phyloP scores from a whole-genome alignment of 768 basidiomycete genomes.

The Porphyrellus cyaneotinctus region DNA sequence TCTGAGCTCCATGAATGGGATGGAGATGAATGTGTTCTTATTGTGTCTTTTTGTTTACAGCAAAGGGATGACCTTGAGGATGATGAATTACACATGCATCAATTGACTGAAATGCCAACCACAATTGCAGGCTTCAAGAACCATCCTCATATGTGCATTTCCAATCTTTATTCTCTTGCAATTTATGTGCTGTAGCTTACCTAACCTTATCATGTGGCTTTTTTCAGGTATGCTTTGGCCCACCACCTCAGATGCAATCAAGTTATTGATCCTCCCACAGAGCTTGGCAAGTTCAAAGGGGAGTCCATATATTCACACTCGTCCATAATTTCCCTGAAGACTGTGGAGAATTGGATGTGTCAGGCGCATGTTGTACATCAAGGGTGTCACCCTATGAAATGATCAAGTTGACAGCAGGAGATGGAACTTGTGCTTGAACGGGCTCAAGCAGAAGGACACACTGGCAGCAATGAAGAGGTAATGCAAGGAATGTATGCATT shows the following conservation, averaged over 20 bases:
- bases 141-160: conserved; percentile 62
- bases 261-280: conserved; percentile 71
- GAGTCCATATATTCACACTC: conserved; percentile 87
- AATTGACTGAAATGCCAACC: conserved; percentile 89
- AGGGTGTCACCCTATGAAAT: conserved; percentile 80
- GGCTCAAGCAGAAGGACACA: conserved; percentile 34
- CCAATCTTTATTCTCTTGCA: conserved; percentile 22
- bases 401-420: conserved; percentile 69
- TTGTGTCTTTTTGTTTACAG: conserved; percentile 37
- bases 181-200: conserved; percentile 1
- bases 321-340: conserved; percentile 81
- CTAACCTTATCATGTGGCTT: conserved; percentile 1
- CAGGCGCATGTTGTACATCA: conserved; percentile 68
- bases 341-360: conserved; percentile 93
- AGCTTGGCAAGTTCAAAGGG: conserved; percentile 88
- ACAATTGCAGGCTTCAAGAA: conserved; percentile 91
- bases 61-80: conserved; percentile 92
- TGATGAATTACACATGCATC: conserved; percentile 73
- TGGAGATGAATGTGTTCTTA: conserved; percentile 19
- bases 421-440: conserved; percentile 53
- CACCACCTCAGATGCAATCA: conserved; percentile 88
- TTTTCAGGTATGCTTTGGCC: conserved; percentile 68
- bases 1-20: conserved; percentile 13
- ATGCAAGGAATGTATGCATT: conserved; percentile 87
- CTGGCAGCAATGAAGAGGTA: conserved; percentile 45